Conservation (phyloP, 176 grass and related monocot species). For the Eleusine coracana region DNA sequence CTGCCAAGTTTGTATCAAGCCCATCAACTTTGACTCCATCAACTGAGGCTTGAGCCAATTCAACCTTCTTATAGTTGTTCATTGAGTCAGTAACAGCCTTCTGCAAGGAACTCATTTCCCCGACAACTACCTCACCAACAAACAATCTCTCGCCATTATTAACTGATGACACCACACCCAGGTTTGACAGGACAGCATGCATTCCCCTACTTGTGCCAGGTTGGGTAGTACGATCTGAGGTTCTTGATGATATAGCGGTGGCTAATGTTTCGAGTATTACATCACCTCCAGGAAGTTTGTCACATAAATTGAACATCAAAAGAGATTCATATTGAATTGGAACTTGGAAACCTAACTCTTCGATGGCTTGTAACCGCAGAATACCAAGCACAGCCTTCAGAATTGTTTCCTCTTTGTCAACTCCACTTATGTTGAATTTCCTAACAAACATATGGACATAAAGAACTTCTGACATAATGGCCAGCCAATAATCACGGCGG, state of each 20-base stretch:
- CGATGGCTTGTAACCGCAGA: slow-evolving; percentile 82
- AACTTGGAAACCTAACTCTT: slow-evolving; percentile 59
- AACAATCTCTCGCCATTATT: slow-evolving; percentile 64
- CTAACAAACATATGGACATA: slow-evolving; percentile 77
- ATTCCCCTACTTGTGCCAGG: slow-evolving; percentile 54
- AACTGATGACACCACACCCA: slow-evolving; percentile 66
- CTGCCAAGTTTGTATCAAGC: slow-evolving; percentile 90
- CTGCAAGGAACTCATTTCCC: slow-evolving; percentile 80
- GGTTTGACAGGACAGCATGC: slow-evolving; percentile 78
- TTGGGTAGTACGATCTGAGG: slow-evolving; percentile 51
- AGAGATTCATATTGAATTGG: slow-evolving; percentile 62
- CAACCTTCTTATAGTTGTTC: slow-evolving; percentile 88
- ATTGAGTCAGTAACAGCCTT: slow-evolving; percentile 79
- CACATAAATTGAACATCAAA: slow-evolving; percentile 92
- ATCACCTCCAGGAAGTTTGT: slow-evolving; percentile 96
- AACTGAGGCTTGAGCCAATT: slow-evolving; percentile 81
- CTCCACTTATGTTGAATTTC: slow-evolving; percentile 66
- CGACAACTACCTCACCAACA: slow-evolving; percentile 89
- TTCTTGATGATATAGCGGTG: slow-evolving; percentile 53
- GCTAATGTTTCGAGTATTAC: slow-evolving; percentile 89
- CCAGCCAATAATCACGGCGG: slow-evolving; percentile 92
- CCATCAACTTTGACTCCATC: slow-evolving; percentile 98
- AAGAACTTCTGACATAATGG: slow-evolving; percentile 82
- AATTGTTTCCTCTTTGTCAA: slow-evolving; percentile 84
- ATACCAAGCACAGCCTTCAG: slow-evolving; percentile 71